Percentiles rank a stretch among this genome's conserved stretches.
Evolutionary conservation across 2,329 filamentous ascomycete genomes (phyloP).

Genomic region (Colletotrichum trifolii): DNA sequence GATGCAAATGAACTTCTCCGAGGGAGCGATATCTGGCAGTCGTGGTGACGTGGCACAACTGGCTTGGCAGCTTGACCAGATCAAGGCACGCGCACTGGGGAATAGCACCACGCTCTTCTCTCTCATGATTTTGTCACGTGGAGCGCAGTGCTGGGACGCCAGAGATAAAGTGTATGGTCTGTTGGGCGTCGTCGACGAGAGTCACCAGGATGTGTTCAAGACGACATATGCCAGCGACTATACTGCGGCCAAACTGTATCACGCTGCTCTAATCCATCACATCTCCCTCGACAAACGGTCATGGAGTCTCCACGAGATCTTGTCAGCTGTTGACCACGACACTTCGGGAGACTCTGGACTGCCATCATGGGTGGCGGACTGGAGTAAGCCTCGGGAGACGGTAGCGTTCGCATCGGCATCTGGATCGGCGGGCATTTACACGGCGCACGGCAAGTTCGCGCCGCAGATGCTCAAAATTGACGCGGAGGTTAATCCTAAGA

Average conservation of each 20-base stretch:
- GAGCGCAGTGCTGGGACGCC: constrained; percentile 7
- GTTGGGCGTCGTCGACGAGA: constrained; percentile 2
- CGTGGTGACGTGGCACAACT: constrained; percentile 7
- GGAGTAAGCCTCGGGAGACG: constrained; percentile 14
- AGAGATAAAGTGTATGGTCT: constrained; percentile 31
- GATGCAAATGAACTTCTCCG: not conserved
- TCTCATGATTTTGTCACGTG: not conserved
- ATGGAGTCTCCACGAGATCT: not conserved
- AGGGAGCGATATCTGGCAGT: not conserved
- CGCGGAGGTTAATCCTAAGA: not conserved
- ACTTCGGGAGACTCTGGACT: not conserved
- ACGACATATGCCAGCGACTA: constrained; percentile 13
- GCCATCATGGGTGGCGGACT: constrained; percentile 34
- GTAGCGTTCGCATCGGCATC: not conserved
- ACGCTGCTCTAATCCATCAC: not conserved
- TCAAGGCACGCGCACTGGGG: not conserved
- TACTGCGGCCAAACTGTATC: not conserved
- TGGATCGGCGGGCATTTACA: not conserved
- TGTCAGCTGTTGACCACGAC: constrained; percentile 18
- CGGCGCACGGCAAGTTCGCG: not conserved
- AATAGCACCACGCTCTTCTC: constrained; percentile 1
- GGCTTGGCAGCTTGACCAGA: constrained; percentile 14
- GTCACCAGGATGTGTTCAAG: not conserved
- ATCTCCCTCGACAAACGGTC: not conserved
- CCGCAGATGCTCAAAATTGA: not conserved